These are phyloP conservation scores for Fraxinus anomala DNA, from an alignment of 257 asterid genomes.

Conservation along the genomic window DNA sequence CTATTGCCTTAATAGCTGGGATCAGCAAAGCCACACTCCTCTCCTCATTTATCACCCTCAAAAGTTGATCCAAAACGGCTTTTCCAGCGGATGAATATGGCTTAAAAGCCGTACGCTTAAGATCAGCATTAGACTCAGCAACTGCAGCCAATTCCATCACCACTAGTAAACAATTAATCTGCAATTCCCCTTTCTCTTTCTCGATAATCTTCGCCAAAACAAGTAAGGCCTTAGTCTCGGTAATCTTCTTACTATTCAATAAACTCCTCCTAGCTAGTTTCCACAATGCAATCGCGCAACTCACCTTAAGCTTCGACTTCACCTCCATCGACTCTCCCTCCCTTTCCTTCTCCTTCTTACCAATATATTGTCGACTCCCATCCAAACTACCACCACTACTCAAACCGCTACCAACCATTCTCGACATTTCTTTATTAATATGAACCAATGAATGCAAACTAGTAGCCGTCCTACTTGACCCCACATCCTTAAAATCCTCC, in stretches of 20 bases:
- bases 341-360: conserved; percentile 37
- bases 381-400: conserved; percentile 24
- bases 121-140: conserved; percentile 49
- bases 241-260: conserved; percentile 50
- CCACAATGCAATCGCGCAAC: conserved; percentile 52
- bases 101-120: conserved; percentile 50
- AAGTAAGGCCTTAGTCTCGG: conserved; percentile 57
- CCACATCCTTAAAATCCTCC: conserved; percentile 39
- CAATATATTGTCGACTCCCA: conserved; percentile 26
- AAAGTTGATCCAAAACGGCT: conserved; percentile 62
- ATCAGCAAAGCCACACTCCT: conserved; percentile 23
- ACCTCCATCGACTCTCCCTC: conserved; percentile 46
- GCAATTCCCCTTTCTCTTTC: conserved; percentile 48
- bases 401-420: conserved; percentile 21
- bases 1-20: conserved; percentile 51
- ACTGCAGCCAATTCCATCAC: conserved; percentile 64
- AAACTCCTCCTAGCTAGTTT: conserved; percentile 48
- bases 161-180: conserved; percentile 41
- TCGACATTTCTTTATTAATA: conserved; percentile 37
- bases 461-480: conserved; percentile 10
- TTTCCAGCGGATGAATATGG: conserved; percentile 51
- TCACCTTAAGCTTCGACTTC: conserved; percentile 43
- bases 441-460: conserved; percentile 44
- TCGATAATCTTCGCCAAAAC: conserved; percentile 58
- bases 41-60: conserved; percentile 50